Conservation (phyloP, 495 filamentous ascomycete genomes). For the Penicillium lagena region DNA sequence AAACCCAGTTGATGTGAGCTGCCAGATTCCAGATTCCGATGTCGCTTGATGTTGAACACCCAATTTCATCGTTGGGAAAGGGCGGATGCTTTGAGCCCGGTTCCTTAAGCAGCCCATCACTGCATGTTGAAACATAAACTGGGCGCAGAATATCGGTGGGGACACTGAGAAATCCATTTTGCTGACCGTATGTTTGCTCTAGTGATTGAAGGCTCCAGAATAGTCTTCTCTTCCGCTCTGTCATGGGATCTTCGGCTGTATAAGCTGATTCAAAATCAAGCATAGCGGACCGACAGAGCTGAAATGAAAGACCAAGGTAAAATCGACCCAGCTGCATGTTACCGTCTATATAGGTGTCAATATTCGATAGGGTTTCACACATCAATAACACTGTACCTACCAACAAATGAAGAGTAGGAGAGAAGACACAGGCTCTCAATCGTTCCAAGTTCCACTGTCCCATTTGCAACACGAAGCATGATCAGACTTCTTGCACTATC, state of each 20-base stretch:
- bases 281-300: conserved; percentile 39
- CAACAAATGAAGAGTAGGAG: conserved; percentile 36
- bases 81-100: conserved; percentile 21
- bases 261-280: conserved; percentile 32
- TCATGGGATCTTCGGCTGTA: conserved; percentile 16
- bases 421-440: conserved; percentile 41
- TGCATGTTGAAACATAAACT: conserved; percentile 15
- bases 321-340: conserved; percentile 34
- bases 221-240: conserved; percentile 35
- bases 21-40: conserved; percentile 38
- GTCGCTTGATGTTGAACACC: conserved; percentile 21
- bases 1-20: conserved; percentile 39
- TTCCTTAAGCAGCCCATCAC: conserved; percentile 11
- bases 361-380: not conserved
- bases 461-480: conserved; percentile 43
- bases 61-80: conserved; percentile 29
- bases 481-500: conserved; percentile 35
- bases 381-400: conserved; percentile 8
- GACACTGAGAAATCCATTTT: conserved; percentile 29
- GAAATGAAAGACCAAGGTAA: conserved; percentile 35
- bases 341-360: conserved; percentile 26
- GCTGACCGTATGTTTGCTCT: conserved; percentile 36
- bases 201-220: conserved; percentile 41
- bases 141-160: conserved; percentile 27
- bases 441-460: conserved; percentile 36